Evolutionary conservation across 352 stramenopile species (phyloP).

Genomic region (Globisporangium emineosum): DNA sequence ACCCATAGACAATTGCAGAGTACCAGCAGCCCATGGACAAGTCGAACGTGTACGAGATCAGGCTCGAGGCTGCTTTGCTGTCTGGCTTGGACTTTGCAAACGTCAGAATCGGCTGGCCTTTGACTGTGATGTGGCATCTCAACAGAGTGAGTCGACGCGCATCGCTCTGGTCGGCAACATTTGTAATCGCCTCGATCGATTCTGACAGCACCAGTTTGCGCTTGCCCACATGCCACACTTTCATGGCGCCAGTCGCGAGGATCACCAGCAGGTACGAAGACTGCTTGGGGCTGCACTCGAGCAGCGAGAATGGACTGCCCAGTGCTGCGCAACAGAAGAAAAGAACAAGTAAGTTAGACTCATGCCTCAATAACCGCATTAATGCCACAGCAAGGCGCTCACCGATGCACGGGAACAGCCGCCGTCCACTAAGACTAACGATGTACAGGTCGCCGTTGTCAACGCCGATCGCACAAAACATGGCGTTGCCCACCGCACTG

Average conservation of each 20-base stretch:
- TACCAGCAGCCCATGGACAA: constrained; percentile 70
- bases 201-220: constrained; percentile 51
- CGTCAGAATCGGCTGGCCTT: constrained; percentile 78
- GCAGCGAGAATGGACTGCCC: constrained; percentile 52
- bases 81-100: constrained; percentile 65
- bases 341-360: not conserved
- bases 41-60: constrained; percentile 84
- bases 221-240: constrained; percentile 68
- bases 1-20: not conserved
- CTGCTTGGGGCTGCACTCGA: constrained; percentile 64
- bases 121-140: constrained; percentile 63
- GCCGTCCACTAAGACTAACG: constrained; percentile 51
- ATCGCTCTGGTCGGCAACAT: constrained; percentile 24
- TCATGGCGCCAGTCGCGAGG: constrained; percentile 49
- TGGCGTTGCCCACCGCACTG: constrained; percentile 57
- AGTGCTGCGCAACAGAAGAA: constrained; percentile 38
- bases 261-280: constrained; percentile 77
- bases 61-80: constrained; percentile 41
- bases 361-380: not conserved
- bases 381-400: not conserved
- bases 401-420: constrained; percentile 83
- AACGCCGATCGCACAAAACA: constrained; percentile 58
- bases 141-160: constrained; percentile 60
- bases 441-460: constrained; percentile 69
- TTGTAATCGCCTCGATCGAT: constrained; percentile 63